A percentile compares a stretch with the other conserved stretches of the same genome.
Evolutionary conservation across 495 filamentous ascomycete genomes (phyloP).

Genomic region (Neurospora hispaniola): DNA sequence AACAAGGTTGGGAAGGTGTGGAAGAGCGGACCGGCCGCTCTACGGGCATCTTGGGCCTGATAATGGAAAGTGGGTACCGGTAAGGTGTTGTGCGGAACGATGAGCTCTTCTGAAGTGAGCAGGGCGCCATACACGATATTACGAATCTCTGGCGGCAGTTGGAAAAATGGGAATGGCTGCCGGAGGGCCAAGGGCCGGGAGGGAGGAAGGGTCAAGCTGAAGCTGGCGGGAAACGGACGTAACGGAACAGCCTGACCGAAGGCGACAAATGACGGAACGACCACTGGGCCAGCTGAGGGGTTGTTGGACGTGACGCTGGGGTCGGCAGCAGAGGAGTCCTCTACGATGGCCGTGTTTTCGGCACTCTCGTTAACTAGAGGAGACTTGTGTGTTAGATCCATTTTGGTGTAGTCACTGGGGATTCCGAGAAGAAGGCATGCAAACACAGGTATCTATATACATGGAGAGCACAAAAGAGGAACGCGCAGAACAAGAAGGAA

Average conservation of each 20-base stretch:
- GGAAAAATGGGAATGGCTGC: background rate
- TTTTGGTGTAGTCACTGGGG: background rate
- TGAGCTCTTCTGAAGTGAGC: background rate
- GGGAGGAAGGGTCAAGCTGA: background rate
- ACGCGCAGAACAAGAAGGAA: background rate
- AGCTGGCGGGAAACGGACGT: background rate
- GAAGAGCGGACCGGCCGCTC: background rate
- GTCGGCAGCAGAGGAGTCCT: background rate
- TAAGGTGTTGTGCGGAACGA: background rate
- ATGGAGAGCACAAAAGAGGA: background rate
- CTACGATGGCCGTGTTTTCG: background rate
- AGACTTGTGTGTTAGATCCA: background rate
- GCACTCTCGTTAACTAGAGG: background rate
- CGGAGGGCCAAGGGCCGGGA: background rate
- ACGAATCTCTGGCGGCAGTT: slow-evolving; percentile 1
- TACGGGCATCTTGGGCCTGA: background rate
- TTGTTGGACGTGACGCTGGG: too few species aligned
- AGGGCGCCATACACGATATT: background rate
- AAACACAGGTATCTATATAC: background rate
- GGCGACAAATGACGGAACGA: background rate
- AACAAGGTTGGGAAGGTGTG: background rate
- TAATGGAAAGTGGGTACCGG: background rate
- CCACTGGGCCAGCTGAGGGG: too few species aligned
- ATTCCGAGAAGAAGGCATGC: background rate
- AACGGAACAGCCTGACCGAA: background rate